Conservation (phyloP, 192 early-diverging fungal species). For the Linnemannia elongata region DNA sequence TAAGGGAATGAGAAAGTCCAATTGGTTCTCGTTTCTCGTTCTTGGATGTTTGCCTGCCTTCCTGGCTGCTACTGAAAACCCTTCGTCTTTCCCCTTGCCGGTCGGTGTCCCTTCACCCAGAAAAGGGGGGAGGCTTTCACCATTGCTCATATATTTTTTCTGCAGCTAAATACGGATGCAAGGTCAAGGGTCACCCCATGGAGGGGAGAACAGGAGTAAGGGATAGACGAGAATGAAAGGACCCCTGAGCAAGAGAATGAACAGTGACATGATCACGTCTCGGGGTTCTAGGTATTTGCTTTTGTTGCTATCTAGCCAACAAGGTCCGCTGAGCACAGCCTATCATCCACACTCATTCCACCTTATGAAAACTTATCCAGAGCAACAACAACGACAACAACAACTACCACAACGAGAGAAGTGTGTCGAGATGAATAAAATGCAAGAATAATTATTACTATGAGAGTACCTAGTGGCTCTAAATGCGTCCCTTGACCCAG, state of each 20-base stretch:
- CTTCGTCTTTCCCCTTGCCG: background rate
- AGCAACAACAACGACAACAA: background rate
- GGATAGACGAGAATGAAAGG: background rate
- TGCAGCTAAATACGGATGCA: background rate
- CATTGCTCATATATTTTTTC: background rate
- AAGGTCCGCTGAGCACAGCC: background rate
- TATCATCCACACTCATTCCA: background rate
- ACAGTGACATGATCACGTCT: background rate
- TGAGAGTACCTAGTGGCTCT: background rate
- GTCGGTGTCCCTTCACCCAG: background rate
- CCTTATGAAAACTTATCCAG: background rate
- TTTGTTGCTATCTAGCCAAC: background rate
- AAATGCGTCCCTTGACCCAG: slow-evolving; percentile 85
- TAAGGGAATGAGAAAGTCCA: background rate
- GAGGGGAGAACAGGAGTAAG: background rate
- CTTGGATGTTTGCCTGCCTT: background rate
- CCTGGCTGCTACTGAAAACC: background rate
- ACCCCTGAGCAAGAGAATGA: background rate
- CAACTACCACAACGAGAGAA: background rate
- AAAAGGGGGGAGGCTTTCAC: background rate
- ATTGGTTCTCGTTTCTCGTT: background rate
- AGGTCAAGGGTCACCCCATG: background rate
- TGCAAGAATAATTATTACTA: slow-evolving; percentile 4
- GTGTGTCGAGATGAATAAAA: background rate
- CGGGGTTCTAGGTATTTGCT: background rate